Percentiles rank a stretch among this genome's conserved stretches.
phyloP scores from a whole-genome alignment of 1,284 basidiomycete species.

The Pseudozyma thailandica region DNA sequence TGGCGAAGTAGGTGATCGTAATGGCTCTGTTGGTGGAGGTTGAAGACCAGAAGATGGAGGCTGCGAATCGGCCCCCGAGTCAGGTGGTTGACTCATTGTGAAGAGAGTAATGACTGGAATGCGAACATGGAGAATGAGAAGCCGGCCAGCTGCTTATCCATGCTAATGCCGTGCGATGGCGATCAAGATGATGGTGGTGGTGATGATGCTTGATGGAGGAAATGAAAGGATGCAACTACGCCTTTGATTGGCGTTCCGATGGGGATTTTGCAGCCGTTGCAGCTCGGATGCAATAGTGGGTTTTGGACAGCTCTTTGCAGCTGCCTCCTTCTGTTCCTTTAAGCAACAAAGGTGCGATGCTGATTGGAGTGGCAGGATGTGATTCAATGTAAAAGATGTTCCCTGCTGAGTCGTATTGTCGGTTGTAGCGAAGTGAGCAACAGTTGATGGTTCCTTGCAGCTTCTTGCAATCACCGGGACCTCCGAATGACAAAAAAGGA shows the following conservation, averaged over 20 bases:
- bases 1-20: slow-evolving; percentile 24
- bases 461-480: slow-evolving; percentile 1
- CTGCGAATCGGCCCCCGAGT: not conserved
- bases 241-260: not conserved
- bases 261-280: not conserved
- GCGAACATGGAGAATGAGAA: slow-evolving; percentile 1
- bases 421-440: not conserved
- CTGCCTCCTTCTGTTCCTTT: no score
- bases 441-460: not conserved
- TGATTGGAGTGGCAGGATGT: not conserved
- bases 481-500: not conserved
- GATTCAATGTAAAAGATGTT: not conserved
- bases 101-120: not conserved
- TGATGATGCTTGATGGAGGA: not conserved
- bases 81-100: slow-evolving; percentile 4
- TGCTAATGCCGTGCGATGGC: not conserved
- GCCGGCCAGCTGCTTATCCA: not conserved
- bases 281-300: no score
- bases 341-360: no score
- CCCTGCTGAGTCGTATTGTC: no score
- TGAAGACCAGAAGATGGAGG: slow-evolving; percentile 14
- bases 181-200: slow-evolving; percentile 7
- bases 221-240: not conserved
- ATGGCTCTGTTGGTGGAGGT: slow-evolving; percentile 16
- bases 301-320: no score